phyloP scores from a whole-genome alignment of 768 basidiomycete species.

The Trametes cubensis region DNA sequence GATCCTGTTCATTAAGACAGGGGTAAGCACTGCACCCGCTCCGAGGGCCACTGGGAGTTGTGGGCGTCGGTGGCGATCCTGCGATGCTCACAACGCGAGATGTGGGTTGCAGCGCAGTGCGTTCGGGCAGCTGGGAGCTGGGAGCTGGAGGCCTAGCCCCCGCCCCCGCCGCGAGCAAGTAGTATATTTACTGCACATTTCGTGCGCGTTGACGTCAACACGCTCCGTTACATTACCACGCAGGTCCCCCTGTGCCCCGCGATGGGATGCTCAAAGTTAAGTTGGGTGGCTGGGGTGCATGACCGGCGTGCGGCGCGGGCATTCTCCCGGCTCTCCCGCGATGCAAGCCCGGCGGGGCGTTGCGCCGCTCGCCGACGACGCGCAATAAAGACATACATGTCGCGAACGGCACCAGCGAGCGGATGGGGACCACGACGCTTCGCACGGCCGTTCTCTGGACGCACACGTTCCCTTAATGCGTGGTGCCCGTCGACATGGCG shows the following conservation, averaged over 20 bases:
- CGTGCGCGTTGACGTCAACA: constrained; percentile 4
- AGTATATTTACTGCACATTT: neutral
- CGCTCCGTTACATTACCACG: neutral
- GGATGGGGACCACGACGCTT: constrained; percentile 7
- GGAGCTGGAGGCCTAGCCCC: neutral
- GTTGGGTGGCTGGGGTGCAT: constrained; percentile 1
- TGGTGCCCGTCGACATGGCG: neutral
- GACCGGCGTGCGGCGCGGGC: constrained; percentile 9
- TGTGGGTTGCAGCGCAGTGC: neutral
- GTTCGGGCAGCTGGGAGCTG: neutral
- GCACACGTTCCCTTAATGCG: constrained; percentile 2
- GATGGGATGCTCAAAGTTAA: neutral
- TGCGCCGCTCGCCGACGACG: constrained; percentile 14
- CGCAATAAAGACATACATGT: constrained; percentile 26
- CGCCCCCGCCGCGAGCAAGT: neutral
- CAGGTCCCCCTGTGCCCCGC: constrained; percentile 1
- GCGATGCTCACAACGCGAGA: neutral
- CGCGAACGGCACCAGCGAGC: constrained; percentile 10
- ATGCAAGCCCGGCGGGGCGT: constrained; percentile 12
- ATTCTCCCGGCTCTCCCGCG: constrained; percentile 21
- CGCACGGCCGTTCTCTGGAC: constrained; percentile 18
- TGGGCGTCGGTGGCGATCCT: constrained; percentile 19
- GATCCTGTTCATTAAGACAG: constrained; percentile 25
- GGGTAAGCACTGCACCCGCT: constrained; percentile 22
- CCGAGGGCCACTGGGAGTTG: constrained; percentile 19